phyloP scores from a whole-genome alignment of 306 rosid genomes.

The Casuarina equisetifolia region DNA sequence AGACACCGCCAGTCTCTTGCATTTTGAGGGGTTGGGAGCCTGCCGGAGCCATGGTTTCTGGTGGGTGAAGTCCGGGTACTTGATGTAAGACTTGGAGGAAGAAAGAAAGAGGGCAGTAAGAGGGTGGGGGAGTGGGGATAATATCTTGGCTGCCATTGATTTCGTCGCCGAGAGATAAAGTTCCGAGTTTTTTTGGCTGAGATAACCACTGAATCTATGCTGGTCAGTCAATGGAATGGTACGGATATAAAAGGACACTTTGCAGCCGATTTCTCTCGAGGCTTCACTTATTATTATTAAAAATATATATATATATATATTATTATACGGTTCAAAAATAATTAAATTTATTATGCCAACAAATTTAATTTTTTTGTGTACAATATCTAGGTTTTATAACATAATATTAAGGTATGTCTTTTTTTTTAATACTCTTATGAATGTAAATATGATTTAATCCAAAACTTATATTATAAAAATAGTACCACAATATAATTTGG shows the following conservation, averaged over 20 bases:
- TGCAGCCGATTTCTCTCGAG: neutral
- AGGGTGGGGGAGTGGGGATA: conserved; percentile 8
- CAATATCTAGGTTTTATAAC: too few species aligned
- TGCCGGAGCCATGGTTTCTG: conserved; percentile 32
- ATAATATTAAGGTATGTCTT: too few species aligned
- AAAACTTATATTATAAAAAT: too few species aligned
- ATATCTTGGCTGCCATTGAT: conserved; percentile 5
- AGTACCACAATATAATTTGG: too few species aligned
- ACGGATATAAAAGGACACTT: neutral
- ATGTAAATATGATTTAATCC: too few species aligned
- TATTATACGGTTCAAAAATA: too few species aligned
- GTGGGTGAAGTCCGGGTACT: conserved; percentile 1
- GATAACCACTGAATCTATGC: neutral
- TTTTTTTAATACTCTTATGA: too few species aligned
- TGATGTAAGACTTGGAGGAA: neutral
- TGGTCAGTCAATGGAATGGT: neutral
- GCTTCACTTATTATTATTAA: neutral
- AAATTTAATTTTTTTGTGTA: too few species aligned
- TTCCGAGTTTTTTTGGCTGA: neutral
- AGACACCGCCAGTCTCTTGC: conserved; percentile 31
- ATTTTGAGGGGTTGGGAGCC: conserved; percentile 22
- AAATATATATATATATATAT: too few species aligned
- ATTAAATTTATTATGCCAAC: too few species aligned
- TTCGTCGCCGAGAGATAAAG: neutral
- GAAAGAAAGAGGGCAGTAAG: neutral